Evolutionary conservation across 306 rosid species (phyloP), one percentile per base, ranked within the genome.

Genomic region (Amphicarpaea edgeworthii): DNA sequence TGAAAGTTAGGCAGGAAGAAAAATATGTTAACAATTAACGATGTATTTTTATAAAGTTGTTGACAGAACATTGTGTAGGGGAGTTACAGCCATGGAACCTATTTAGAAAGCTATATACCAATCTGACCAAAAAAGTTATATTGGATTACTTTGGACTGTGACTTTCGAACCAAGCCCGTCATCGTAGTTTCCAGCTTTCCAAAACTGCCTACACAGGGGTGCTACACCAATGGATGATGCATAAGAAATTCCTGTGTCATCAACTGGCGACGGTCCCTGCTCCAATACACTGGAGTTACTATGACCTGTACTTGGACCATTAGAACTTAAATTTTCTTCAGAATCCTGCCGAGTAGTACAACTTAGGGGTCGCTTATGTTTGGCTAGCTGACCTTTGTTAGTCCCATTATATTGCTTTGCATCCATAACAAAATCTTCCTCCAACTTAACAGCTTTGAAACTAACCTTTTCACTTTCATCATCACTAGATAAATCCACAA

Each of bases 121-220:
- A 77, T 42, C 68, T 32, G 43, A 16, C 9, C 0, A 67, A 23
- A 23, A 37, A 41, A 7, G 7, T 0, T 62, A 76, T 20, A 64
- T 73, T 32, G 83, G n/a, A 75, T 64, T 90, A 95, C 99, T 86
- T 89, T 89, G 90, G 75, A 80, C 23, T n/a, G 80, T 37, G 79
- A 80, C 78, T 83, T 83, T 91, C 24, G 97, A 81, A 61, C 70
- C 82, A 66, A 53, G 77, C 26, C 73, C 84, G 23, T 83, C 88
- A 70, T 90, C 83, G 64, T 90, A 90, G 79, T 49, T 85, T 68
- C 99, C 99, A 76, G 97, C 97, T 89, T 90, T 92, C 99, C 99
- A 95, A 53, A 95, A 95, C 42, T 92, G 97, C 49, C 90, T 88
- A 69, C 88, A 83, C 71, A 92, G 46, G 5, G 96, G 97, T 37